Base-by-base conservation (phyloP, 140 eudicot genomes). In the Ambrosia hybrid region DNA sequence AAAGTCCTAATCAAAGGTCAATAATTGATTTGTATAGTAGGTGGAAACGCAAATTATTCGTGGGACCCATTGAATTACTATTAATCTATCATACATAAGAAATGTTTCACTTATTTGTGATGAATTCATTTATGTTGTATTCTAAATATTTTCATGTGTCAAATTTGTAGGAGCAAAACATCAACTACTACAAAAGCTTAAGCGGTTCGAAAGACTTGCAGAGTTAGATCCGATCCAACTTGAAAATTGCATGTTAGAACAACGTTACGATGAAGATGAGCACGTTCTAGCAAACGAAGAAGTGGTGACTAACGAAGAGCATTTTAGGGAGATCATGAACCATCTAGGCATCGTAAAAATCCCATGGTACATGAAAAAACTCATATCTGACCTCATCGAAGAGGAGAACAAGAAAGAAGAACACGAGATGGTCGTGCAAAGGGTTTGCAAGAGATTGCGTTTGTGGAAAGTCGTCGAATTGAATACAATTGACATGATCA, bases 401-500 rank as follows among this genome's bases (percentile, higher is more conserved):
- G 95, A 91, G 65, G 96, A 85, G 65, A 82, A 68, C n/a, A 64
- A 45, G 30, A 76, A 49, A 9, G 67, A 78, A 21, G 70, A 57
- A 62, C 77, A 37, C 0, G 84, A 75, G 45, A 70, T 36, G 10
- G 53, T 83, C 3, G 57, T 84, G 65, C 74, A 77, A 12, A 70
- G 88, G 73, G 89, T 86, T 7, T 81, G 91, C 84, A 76, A 82
- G 81, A 78, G 79, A 66, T 65, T 91, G 77, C 82, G 81, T 55
- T 81, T 80, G 39, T 91, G 91, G 96, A 80, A 70, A 70, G 82
- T 87, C 46, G 96, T 83, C 6, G 86, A 85, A 56, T 70, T 77
- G 2, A 70, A 85, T 80, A 87, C 98, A 9, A 89, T 89, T 13
- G 98, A 83, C 56, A 89, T 84, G 98, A 92, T 92, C 84, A 85